Evolutionary conservation across 2,329 filamentous ascomycete species (phyloP).

Genomic region (Cladosporium sp.): DNA sequence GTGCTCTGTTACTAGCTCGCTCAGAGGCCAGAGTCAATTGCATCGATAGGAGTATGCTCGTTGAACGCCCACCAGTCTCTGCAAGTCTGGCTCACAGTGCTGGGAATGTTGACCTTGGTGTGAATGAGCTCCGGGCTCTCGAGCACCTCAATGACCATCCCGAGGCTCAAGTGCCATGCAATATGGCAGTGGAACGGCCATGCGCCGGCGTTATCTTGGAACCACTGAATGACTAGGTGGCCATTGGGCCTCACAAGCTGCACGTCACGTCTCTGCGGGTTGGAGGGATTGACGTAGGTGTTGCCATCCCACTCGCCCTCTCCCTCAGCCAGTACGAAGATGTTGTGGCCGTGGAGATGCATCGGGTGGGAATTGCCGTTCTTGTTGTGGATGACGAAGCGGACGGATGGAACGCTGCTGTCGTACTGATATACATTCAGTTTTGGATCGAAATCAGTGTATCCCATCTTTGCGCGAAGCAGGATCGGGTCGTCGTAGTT

Average conservation of each 20-base stretch:
- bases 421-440: slow-evolving; percentile 46
- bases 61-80: slow-evolving; percentile 40
- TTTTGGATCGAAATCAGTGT: slow-evolving; percentile 19
- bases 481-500: slow-evolving; percentile 59
- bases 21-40: slow-evolving; percentile 5
- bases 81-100: slow-evolving; percentile 47
- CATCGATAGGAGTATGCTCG: slow-evolving; percentile 1
- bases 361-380: slow-evolving; percentile 32
- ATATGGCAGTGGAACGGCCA: slow-evolving; percentile 27
- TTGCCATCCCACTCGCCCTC: slow-evolving; percentile 39
- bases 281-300: slow-evolving; percentile 30
- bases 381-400: slow-evolving; percentile 32
- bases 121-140: slow-evolving; percentile 40
- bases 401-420: neutral
- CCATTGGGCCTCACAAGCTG: slow-evolving; percentile 26
- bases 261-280: slow-evolving; percentile 37
- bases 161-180: slow-evolving; percentile 27
- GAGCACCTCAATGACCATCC: slow-evolving; percentile 26
- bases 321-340: slow-evolving; percentile 41
- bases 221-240: slow-evolving; percentile 34
- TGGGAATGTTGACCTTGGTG: slow-evolving; percentile 39
- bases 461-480: slow-evolving; percentile 44
- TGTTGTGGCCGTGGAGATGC: slow-evolving; percentile 48
- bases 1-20: neutral
- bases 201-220: slow-evolving; percentile 34